Evolutionary conservation across 2,329 filamentous ascomycete species (phyloP).

Genomic region (Cercospora citrullina): DNA sequence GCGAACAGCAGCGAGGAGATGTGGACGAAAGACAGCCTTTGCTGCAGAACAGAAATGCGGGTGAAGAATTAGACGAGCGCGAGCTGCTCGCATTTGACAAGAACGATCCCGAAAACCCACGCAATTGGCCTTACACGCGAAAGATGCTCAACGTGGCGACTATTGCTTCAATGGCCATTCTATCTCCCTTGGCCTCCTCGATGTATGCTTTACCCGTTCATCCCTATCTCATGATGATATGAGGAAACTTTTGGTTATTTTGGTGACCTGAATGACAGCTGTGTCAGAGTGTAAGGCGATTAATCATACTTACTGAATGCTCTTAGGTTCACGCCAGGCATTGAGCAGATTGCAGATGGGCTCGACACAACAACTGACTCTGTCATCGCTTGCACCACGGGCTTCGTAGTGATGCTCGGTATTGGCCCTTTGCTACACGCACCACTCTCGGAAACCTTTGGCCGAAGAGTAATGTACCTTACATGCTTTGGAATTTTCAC

Average conservation of each 20-base stretch:
- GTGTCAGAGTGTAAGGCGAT: background rate
- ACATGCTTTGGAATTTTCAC: slow-evolving; percentile 49
- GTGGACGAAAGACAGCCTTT: slow-evolving; percentile 44
- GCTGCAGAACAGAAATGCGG: slow-evolving; percentile 36
- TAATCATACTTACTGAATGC: background rate
- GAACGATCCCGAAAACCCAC: slow-evolving; percentile 47
- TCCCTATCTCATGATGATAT: background rate
- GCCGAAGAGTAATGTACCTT: slow-evolving; percentile 48
- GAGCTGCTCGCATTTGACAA: slow-evolving; percentile 38
- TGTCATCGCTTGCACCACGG: slow-evolving; percentile 53
- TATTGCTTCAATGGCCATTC: slow-evolving; percentile 53
- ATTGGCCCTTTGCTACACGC: slow-evolving; percentile 51
- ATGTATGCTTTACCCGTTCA: slow-evolving; percentile 37
- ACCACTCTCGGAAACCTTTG: slow-evolving; percentile 50
- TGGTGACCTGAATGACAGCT: background rate
- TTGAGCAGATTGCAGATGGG: slow-evolving; percentile 51
- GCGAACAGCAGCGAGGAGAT: background rate
- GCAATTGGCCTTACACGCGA: slow-evolving; percentile 47
- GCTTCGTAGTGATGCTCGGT: slow-evolving; percentile 53
- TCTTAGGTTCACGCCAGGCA: slow-evolving; percentile 50
- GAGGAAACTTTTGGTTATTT: background rate
- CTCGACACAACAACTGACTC: slow-evolving; percentile 44
- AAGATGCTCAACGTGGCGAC: slow-evolving; percentile 54
- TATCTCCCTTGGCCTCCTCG: slow-evolving; percentile 50
- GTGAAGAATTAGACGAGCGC: slow-evolving; percentile 38